phyloP scores from a whole-genome alignment of 257 asterid species.

The Salvia rosmarinus region DNA sequence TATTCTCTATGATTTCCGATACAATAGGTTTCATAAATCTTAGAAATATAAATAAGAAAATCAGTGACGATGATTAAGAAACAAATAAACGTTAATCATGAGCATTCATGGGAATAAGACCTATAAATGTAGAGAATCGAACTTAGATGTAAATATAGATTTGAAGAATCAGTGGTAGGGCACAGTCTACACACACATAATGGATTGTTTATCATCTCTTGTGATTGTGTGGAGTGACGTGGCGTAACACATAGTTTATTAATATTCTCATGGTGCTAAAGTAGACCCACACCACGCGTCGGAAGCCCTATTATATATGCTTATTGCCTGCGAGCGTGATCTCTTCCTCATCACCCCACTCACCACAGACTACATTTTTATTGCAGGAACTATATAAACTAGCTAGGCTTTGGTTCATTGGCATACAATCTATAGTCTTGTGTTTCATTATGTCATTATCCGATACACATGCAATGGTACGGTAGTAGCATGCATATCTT shows the following conservation, averaged over 20 bases:
- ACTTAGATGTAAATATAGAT: neutral
- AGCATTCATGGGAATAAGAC: neutral
- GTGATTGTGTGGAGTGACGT: conserved; percentile 8
- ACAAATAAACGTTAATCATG: neutral
- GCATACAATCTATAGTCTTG: neutral
- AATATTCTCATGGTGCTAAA: conserved; percentile 16
- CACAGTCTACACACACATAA: neutral
- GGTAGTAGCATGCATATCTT: neutral
- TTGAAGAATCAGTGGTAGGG: conserved; percentile 22
- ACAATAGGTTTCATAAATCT: too few species aligned
- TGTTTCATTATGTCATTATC: neutral
- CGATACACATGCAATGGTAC: neutral
- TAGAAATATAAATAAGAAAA: too few species aligned
- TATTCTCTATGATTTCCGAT: too few species aligned
- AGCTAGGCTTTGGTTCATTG: conserved; percentile 11
- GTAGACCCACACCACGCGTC: too few species aligned
- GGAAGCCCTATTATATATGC: too few species aligned
- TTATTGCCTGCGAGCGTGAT: neutral
- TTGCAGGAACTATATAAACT: neutral
- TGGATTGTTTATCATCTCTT: neutral
- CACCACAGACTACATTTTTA: neutral
- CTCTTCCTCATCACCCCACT: conserved; percentile 22
- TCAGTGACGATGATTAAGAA: too few species aligned
- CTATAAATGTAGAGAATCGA: neutral
- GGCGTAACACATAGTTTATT: neutral